Percentiles rank a stretch among this genome's conserved stretches.
phyloP scores from a whole-genome alignment of 2,329 filamentous ascomycete genomes.

The Ophiocordyceps camponoti-floridani region DNA sequence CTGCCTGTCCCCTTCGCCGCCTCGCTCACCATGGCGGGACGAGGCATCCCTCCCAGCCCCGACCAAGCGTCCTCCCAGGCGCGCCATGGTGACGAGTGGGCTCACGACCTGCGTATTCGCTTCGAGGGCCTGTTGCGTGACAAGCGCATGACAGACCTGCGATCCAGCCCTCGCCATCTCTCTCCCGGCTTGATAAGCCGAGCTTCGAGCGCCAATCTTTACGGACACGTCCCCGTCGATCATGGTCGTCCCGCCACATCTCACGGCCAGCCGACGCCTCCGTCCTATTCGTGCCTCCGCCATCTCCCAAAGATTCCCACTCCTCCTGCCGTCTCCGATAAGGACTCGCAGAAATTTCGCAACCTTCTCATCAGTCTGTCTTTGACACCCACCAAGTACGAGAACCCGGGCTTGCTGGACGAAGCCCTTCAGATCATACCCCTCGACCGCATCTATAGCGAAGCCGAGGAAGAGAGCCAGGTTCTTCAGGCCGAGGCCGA shows the following conservation, averaged over 20 bases:
- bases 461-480: conserved; percentile 86
- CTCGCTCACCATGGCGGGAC: conserved; percentile 18
- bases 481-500: conserved; percentile 75
- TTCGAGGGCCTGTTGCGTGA: conserved; percentile 79
- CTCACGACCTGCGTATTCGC: conserved; percentile 59
- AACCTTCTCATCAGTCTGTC: conserved; percentile 76
- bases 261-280: conserved; percentile 22
- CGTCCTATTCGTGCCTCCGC: conserved; percentile 29
- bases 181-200: conserved; percentile 36
- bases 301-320: conserved; percentile 45
- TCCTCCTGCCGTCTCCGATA: conserved; percentile 47
- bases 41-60: conserved; percentile 15
- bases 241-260: conserved; percentile 28
- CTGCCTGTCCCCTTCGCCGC: not conserved
- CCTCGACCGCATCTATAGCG: conserved; percentile 76
- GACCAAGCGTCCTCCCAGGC: conserved; percentile 9
- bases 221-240: conserved; percentile 18
- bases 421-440: conserved; percentile 79
- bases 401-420: conserved; percentile 87
- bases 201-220: conserved; percentile 29
- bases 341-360: conserved; percentile 54
- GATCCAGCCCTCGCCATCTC: conserved; percentile 31
- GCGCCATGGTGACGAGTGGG: conserved; percentile 54
- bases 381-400: conserved; percentile 79
- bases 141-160: conserved; percentile 69